Base-by-base conservation (phyloP, 495 filamentous ascomycete species). In the Xylaria grammica region DNA sequence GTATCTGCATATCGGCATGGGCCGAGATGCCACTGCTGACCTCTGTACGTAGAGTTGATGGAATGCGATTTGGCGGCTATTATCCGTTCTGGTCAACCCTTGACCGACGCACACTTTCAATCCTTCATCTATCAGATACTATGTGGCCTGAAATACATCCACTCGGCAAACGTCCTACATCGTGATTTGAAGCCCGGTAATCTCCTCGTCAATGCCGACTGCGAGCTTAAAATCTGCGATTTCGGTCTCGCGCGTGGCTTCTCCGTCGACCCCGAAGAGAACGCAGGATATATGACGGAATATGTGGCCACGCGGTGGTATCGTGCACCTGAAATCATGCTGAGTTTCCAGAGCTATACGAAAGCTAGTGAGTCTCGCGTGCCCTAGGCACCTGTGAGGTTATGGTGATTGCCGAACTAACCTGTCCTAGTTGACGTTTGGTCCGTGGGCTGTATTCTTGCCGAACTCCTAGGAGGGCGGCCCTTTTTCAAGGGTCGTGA, bases 401-500 rank as follows among this genome's bases (percentile, higher is more conserved):
- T 34, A 19, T 44, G 6, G 32, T 5, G 9, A 17, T 46, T 38
- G 22, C 10, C 52, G 48, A 17, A 56, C 26, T 68, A 57, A 68
- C 50, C 29, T 42, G 27, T 60, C 29, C n/a, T 50, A 97, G 93
- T 97, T 77, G 95, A 99, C 73, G 94, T 99, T 29, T 99, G 95
- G 95, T 99, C 95, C 26, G 94, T 99, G 19, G 95, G 95, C 57
- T 99, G 95, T 78, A 99, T 99, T 72, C 86, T 99, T 15, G 95
- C 95, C 44, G 95, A 99, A 76, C 87, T 99, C 1, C 89, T 99
- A 5, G 96, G 96, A 49, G 94, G 96, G 45, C 90, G 95, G 56
- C 95, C 95, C 36, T 98, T 99, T 84, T 99, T 99, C 85, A 99
- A 99, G 81, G 95, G 95, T 50, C 90, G 96, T 60, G 95, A 99